Conservation (phyloP, 805 yeast genomes). For the Komagataella populi region DNA sequence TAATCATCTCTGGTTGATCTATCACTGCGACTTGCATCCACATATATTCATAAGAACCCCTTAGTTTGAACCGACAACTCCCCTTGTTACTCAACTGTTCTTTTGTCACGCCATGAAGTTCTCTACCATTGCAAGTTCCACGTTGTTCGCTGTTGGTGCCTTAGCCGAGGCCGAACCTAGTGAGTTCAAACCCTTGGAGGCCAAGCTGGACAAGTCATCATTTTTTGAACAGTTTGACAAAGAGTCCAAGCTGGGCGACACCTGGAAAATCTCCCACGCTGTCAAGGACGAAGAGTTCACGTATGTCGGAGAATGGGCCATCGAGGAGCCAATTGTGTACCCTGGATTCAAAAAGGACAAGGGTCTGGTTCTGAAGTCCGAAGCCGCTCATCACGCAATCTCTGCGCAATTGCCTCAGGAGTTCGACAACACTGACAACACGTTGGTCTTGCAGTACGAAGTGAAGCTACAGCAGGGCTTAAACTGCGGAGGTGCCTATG, state of each 20-base stretch:
- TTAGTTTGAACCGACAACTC: not conserved
- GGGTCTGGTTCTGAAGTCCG: conserved; percentile 64
- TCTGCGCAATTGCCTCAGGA: conserved; percentile 44
- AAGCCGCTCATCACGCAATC: conserved; percentile 77
- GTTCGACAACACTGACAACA: conserved; percentile 44
- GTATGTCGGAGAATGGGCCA: conserved; percentile 64
- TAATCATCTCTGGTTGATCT: not conserved
- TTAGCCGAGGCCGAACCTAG: not conserved
- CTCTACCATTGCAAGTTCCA: not conserved
- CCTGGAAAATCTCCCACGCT: conserved; percentile 53
- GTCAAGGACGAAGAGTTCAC: conserved; percentile 37
- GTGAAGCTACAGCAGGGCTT: conserved; percentile 71
- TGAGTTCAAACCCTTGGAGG: not conserved
- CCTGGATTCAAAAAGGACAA: conserved; percentile 54
- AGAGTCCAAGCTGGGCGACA: conserved; percentile 12
- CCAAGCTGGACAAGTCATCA: not conserved
- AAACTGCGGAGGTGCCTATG: conserved; percentile 81
- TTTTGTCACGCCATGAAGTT: not conserved
- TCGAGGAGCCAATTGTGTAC: conserved; percentile 46
- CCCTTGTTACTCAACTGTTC: not conserved
- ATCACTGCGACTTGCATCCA: not conserved
- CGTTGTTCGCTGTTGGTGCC: not conserved
- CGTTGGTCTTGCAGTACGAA: conserved; percentile 81
- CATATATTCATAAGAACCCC: not conserved
- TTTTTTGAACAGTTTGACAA: conserved; percentile 52